Conservation (phyloP, 2,329 filamentous ascomycete species). For the Ilyonectria destructans region DNA sequence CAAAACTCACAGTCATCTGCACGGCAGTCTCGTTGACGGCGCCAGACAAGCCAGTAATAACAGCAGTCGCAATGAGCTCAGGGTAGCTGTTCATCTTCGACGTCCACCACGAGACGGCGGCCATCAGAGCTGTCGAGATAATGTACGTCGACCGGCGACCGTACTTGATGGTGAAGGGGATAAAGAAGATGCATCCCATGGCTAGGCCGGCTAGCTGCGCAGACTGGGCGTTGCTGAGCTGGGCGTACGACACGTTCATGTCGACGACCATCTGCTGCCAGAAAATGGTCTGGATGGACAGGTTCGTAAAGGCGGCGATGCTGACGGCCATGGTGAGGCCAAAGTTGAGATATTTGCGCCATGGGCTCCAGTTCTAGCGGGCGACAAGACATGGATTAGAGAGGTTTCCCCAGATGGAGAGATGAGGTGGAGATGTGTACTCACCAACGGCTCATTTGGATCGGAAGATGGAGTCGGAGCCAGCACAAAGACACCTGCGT, state of each 20-base stretch:
- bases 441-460: constrained; percentile 53
- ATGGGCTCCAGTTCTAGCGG: constrained; percentile 50
- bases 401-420: neutral
- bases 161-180: constrained; percentile 55
- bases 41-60: constrained; percentile 55
- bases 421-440: neutral
- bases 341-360: constrained; percentile 52
- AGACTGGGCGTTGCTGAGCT: constrained; percentile 49
- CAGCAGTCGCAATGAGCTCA: constrained; percentile 47
- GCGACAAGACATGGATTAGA: neutral
- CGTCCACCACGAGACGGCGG: constrained; percentile 44
- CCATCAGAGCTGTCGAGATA: constrained; percentile 46
- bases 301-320: constrained; percentile 50
- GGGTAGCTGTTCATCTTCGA: constrained; percentile 39
- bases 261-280: constrained; percentile 55
- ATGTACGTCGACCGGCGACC: constrained; percentile 54
- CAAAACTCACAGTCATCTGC: constrained; percentile 55
- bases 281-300: constrained; percentile 49
- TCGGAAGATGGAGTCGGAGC: constrained; percentile 45
- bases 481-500: constrained; percentile 38
- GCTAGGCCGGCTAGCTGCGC: constrained; percentile 53
- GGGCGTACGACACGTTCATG: constrained; percentile 44
- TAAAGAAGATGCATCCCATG: constrained; percentile 54
- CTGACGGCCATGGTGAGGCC: constrained; percentile 48
- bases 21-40: constrained; percentile 59